Evolutionary conservation across 1,284 basidiomycete genomes (phyloP).

Genomic region (Entoloma clypeatum): DNA sequence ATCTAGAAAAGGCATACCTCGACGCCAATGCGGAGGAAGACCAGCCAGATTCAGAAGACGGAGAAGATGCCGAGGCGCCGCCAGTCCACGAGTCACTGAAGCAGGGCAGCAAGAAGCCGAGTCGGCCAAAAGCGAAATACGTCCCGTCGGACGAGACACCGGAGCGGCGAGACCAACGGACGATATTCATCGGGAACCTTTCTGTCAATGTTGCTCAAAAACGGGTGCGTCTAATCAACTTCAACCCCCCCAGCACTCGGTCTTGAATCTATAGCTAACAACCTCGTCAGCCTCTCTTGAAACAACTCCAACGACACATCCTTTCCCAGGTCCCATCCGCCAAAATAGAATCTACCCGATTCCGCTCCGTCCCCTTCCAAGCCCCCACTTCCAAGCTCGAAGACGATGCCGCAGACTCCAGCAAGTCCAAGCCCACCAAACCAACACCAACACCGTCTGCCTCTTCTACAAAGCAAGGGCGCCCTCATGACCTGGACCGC

Average conservation of each 20-base stretch:
- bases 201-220: conserved; percentile 72
- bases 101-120: conserved; percentile 21
- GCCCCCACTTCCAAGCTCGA: conserved; percentile 68
- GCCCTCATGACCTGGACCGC: conserved; percentile 56
- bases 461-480: conserved; percentile 31
- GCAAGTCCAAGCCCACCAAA: conserved; percentile 17
- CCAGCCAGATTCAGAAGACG: conserved; percentile 11
- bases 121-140: conserved; percentile 33
- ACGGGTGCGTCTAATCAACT: conserved; percentile 47
- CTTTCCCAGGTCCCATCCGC: conserved; percentile 63
- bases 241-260: neutral
- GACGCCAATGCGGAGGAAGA: conserved; percentile 11
- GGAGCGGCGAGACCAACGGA: conserved; percentile 72
- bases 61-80: conserved; percentile 10
- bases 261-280: conserved; percentile 10
- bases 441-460: conserved; percentile 28
- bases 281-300: conserved; percentile 53
- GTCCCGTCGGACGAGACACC: conserved; percentile 65
- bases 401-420: conserved; percentile 35
- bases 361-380: conserved; percentile 87
- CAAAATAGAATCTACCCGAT: conserved; percentile 87
- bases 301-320: conserved; percentile 71
- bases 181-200: conserved; percentile 93
- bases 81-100: conserved; percentile 44
- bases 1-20: conserved; percentile 33